Evolutionary conservation across 2,329 filamentous ascomycete genomes (phyloP).

Genomic region (Parastagonospora avenae): DNA sequence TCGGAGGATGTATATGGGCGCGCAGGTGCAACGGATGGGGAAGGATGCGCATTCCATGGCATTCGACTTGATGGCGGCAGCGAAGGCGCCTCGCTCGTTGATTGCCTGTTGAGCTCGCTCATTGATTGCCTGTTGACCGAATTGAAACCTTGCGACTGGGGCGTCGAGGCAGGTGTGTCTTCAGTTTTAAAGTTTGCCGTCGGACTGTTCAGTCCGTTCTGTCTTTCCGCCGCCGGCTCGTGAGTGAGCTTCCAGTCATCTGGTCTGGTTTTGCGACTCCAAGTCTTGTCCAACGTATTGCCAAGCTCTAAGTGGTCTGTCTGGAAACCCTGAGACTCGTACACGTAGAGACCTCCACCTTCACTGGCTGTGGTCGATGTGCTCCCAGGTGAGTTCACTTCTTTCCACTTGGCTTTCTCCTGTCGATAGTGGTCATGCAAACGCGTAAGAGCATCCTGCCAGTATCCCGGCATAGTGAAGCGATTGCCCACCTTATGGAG

Average conservation of each 20-base stretch:
- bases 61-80: no score
- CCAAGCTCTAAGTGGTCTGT: slow-evolving; percentile 27
- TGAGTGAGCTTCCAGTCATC: slow-evolving; percentile 18
- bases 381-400: slow-evolving; percentile 5
- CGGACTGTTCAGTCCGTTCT: slow-evolving; percentile 2
- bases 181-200: not conserved
- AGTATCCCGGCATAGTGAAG: slow-evolving; percentile 18
- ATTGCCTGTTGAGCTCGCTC: not conserved
- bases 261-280: slow-evolving; percentile 13
- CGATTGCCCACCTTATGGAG: slow-evolving; percentile 18
- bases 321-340: slow-evolving; percentile 19
- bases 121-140: not conserved
- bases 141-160: not conserved
- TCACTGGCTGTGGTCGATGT: slow-evolving; percentile 28
- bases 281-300: slow-evolving; percentile 6
- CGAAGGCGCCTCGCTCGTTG: not conserved
- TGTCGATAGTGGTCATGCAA: slow-evolving; percentile 9
- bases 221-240: slow-evolving; percentile 18
- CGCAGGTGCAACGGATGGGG: no score
- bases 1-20: no score
- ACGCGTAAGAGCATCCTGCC: slow-evolving; percentile 16
- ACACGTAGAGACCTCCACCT: slow-evolving; percentile 25
- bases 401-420: slow-evolving; percentile 14
- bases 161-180: not conserved
- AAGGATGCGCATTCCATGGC: no score